Percentiles rank a stretch among this genome's conserved stretches.
phyloP scores from a whole-genome alignment of 164 flowering plant genomes.

The Taxillus chinensis region DNA sequence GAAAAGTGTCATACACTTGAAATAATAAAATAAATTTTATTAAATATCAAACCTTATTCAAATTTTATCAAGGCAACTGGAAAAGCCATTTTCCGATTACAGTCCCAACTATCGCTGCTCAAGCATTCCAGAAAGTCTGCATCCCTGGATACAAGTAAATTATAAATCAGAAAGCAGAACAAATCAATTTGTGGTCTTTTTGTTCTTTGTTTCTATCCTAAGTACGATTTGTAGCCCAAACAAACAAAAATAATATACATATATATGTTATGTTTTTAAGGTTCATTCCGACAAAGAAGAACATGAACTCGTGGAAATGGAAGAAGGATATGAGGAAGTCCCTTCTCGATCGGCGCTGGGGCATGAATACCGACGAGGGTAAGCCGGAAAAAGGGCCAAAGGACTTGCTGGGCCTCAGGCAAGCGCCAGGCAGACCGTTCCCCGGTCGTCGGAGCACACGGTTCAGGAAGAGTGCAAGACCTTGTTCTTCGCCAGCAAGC shows the following conservation, averaged over 20 bases:
- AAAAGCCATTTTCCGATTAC: conserved; percentile 60
- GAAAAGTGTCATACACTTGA: too few species aligned
- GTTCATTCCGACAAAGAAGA: conserved; percentile 68
- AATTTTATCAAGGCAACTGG: conserved; percentile 19
- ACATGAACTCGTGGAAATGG: conserved; percentile 63
- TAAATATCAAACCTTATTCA: too few species aligned
- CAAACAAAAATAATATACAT: too few species aligned
- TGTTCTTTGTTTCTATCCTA: too few species aligned
- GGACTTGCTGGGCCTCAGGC: conserved; percentile 57
- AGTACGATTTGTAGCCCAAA: too few species aligned
- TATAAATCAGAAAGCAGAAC: not conserved
- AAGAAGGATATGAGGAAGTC: conserved; percentile 61
- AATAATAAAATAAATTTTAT: too few species aligned
- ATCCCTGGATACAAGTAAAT: conserved; percentile 78
- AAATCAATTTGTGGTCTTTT: too few species aligned
- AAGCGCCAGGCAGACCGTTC: conserved; percentile 5
- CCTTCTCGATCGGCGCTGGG: conserved; percentile 26
- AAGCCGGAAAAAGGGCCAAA: conserved; percentile 15
- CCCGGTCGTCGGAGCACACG: conserved; percentile 15
- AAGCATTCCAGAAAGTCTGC: conserved; percentile 69
- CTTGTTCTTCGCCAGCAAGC: conserved; percentile 94
- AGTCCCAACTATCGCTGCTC: conserved; percentile 58
- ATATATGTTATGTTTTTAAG: too few species aligned
- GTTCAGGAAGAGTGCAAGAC: conserved; percentile 86
- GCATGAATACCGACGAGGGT: conserved; percentile 9